Base-by-base conservation (phyloP, 2,329 filamentous ascomycete genomes). In the Coleophoma cylindrospora region DNA sequence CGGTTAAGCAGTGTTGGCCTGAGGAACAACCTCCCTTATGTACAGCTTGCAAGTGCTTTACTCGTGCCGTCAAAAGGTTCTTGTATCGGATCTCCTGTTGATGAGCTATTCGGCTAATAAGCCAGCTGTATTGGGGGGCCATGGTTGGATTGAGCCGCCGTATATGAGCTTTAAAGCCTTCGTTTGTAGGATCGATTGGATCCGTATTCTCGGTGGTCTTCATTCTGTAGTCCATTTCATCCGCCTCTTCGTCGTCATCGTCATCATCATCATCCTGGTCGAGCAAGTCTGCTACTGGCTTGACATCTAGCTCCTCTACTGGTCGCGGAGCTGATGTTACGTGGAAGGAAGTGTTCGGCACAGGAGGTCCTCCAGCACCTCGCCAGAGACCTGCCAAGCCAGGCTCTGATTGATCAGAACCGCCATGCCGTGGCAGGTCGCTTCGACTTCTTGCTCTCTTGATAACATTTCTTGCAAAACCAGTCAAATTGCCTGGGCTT, bases 61-160 rank as follows among this genome's bases (percentile, higher is more conserved):
- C 75, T 62, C 83, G 86, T 54, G 77, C 72, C 36, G 82, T 84
- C 32, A 92, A 73, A 14, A 96, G 73, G 27, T 81, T 80, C 66
- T 91, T 94, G 68, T 91, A 95, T 49, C 91, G 81, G 52, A 83
- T 74, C 43, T 86, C 73, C 65, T 96, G 89, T 61, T 95, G 90
- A 56, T 89, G 80, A 0, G 87, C 88, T 57, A 96, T 87, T 43
- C 91, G 84, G 32, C 94, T 87, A 13, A 92, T 80, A 55, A 96
- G 74, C 66, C 83, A 84, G 33, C 61, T 69, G 59, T 79, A 76
- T 4, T 62, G 75, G 9, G 75, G 70, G n/a, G 74, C 72, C 50
- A 95, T 73, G 11, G 75, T 71, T n/a, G 89, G 89, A 61, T 95
- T 95, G 40, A 95, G 70, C 52, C 80, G 76, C 43, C 83, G 70